Conservation (phyloP, 2,329 filamentous ascomycete species). For the Pseudonectria buxi region DNA sequence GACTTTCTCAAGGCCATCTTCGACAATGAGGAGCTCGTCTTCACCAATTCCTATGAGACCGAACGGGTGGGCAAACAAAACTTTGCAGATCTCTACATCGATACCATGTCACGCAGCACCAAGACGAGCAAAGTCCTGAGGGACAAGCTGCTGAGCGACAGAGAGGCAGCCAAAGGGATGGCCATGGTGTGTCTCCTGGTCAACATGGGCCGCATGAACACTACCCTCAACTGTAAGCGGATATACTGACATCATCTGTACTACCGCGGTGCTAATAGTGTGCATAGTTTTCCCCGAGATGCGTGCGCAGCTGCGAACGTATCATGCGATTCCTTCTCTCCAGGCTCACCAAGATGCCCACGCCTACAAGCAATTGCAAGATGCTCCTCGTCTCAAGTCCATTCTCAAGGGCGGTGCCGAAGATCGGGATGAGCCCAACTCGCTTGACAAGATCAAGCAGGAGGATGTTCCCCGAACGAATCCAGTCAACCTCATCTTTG, state of each 20-base stretch:
- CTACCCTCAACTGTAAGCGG: slow-evolving; percentile 83
- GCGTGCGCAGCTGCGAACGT: slow-evolving; percentile 94
- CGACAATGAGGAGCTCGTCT: slow-evolving; percentile 66
- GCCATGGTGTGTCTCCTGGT: slow-evolving; percentile 98
- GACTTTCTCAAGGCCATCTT: slow-evolving; percentile 79
- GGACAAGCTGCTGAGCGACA: slow-evolving; percentile 90
- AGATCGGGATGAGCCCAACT: slow-evolving; percentile 75
- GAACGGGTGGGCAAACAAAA: slow-evolving; percentile 55
- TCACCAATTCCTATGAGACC: slow-evolving; percentile 83
- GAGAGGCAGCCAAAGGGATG: slow-evolving; percentile 92
- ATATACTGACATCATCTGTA: neutral
- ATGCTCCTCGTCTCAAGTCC: slow-evolving; percentile 90
- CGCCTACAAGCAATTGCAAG: slow-evolving; percentile 95
- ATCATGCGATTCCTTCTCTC: slow-evolving; percentile 93
- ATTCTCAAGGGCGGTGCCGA: slow-evolving; percentile 96
- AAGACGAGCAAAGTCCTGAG: slow-evolving; percentile 98
- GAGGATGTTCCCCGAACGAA: slow-evolving; percentile 69
- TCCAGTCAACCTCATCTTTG: slow-evolving; percentile 93
- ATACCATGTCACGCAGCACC: slow-evolving; percentile 96
- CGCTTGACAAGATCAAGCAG: slow-evolving; percentile 74
- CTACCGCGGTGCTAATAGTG: slow-evolving; percentile 10
- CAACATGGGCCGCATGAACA: slow-evolving; percentile 98
- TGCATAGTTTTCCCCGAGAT: slow-evolving; percentile 91
- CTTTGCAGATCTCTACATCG: slow-evolving; percentile 95
- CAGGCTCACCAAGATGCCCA: slow-evolving; percentile 93